These are phyloP conservation scores for Tolypocladium nubicola DNA, from an alignment of 2,329 filamentous ascomycete species.

Conservation along the genomic window DNA sequence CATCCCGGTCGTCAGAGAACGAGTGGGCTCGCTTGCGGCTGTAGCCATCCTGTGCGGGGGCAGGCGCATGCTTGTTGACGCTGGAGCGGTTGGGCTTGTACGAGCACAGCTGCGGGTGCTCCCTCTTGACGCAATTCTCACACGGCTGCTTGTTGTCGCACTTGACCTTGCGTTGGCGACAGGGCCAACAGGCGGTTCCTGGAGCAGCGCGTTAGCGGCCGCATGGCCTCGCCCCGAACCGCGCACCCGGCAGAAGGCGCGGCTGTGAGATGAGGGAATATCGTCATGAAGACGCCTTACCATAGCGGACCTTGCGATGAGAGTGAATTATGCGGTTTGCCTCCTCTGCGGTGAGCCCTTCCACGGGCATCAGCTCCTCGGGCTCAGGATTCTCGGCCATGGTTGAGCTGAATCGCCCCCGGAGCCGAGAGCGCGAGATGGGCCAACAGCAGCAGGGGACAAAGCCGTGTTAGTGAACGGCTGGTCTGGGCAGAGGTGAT, in stretches of 20 bases:
- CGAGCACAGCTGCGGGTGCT: conserved; percentile 53
- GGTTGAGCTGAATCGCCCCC: conserved; percentile 7
- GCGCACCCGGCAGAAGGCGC: not conserved
- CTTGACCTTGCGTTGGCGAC: conserved; percentile 57
- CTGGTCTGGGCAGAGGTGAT: not conserved
- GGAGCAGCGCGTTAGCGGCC: not conserved
- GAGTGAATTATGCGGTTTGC: conserved; percentile 59
- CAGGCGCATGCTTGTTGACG: conserved; percentile 22
- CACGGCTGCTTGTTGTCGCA: conserved; percentile 60
- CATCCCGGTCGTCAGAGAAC: conserved; percentile 18
- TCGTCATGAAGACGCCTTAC: conserved; percentile 25
- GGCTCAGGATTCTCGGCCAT: conserved; percentile 35
- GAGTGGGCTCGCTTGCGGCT: conserved; percentile 24
- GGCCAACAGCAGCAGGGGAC: not conserved
- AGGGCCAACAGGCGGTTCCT: conserved; percentile 58
- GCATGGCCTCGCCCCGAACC: not conserved
- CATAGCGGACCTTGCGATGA: conserved; percentile 58
- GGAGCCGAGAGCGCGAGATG: not conserved
- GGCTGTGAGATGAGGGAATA: not conserved
- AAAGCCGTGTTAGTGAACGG: not conserved
- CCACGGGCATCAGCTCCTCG: conserved; percentile 34
- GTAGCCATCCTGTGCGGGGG: conserved; percentile 12
- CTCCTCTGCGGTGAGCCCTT: conserved; percentile 53
- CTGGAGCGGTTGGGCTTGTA: conserved; percentile 50
- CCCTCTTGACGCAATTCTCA: conserved; percentile 57